These are phyloP conservation scores for Candida sphagnicola DNA, from an alignment of 805 yeast genomes.

Conservation along the genomic window DNA sequence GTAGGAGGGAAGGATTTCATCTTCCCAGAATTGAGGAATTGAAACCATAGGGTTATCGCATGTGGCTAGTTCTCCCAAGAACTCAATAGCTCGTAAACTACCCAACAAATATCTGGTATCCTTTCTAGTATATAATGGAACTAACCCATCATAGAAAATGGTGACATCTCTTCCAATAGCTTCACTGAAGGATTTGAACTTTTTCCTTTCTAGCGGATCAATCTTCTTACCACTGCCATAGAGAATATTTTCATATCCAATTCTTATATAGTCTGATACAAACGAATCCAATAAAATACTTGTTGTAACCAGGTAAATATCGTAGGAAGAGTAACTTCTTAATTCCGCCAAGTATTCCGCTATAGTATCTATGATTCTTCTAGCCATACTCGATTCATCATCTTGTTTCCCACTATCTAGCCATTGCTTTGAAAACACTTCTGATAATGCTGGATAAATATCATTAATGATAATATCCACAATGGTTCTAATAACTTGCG, in stretches of 20 bases:
- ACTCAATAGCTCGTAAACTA: slow-evolving; percentile 39
- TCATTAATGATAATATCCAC: slow-evolving; percentile 71
- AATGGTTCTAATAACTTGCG: slow-evolving; percentile 65
- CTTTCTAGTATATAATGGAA: slow-evolving; percentile 35
- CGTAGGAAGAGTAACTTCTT: slow-evolving; percentile 41
- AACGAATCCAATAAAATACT: slow-evolving; percentile 35
- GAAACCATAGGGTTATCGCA: slow-evolving; percentile 30
- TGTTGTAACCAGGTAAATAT: slow-evolving; percentile 37
- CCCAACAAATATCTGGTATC: slow-evolving; percentile 36
- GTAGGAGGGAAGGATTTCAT: slow-evolving; percentile 55
- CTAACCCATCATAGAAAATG: slow-evolving; percentile 32
- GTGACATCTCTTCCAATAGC: slow-evolving; percentile 36
- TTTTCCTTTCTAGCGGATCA: slow-evolving; percentile 34
- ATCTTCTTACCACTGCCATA: slow-evolving; percentile 40
- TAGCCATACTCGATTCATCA: slow-evolving; percentile 45
- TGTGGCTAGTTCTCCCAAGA: slow-evolving; percentile 35
- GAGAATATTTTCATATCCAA: slow-evolving; percentile 38
- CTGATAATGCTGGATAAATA: slow-evolving; percentile 55
- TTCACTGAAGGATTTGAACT: slow-evolving; percentile 34
- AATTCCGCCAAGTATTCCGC: slow-evolving; percentile 70
- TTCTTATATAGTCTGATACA: slow-evolving; percentile 32
- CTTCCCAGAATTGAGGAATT: slow-evolving; percentile 50
- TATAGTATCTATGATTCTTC: slow-evolving; percentile 67
- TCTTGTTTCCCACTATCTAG: slow-evolving; percentile 42
- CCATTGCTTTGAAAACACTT: slow-evolving; percentile 70